Evolutionary conservation across 108 stramenopile genomes (phyloP).

Genomic region (Bacterosira constricta): DNA sequence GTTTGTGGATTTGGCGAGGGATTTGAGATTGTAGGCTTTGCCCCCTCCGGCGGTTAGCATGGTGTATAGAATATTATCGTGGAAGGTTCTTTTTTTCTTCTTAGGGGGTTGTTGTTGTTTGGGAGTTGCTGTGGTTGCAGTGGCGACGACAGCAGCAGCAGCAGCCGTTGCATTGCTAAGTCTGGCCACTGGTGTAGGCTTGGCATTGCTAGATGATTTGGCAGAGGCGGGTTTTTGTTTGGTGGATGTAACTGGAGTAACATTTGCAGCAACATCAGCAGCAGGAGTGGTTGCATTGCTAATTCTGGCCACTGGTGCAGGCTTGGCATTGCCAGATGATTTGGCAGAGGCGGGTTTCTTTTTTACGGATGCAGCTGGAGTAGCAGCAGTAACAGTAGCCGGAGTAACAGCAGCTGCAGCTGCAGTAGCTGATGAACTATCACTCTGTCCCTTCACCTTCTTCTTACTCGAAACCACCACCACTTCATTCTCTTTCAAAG

Average conservation of each 20-base stretch:
- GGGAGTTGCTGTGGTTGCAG: background rate
- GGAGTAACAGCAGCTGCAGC: no score
- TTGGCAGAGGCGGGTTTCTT: background rate
- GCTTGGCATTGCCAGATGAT: background rate
- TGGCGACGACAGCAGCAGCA: background rate
- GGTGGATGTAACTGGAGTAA: background rate
- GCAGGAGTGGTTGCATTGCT: background rate
- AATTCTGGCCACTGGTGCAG: no score
- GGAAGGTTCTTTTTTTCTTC: constrained; percentile 67
- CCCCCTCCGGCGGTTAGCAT: constrained; percentile 72
- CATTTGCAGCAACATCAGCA: no score
- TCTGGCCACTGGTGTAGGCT: no score
- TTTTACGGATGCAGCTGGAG: background rate
- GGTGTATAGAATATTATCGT: constrained; percentile 68
- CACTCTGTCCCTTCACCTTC: background rate
- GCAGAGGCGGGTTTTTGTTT: background rate
- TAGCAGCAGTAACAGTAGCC: background rate
- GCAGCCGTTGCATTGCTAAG: background rate
- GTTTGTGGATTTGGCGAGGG: constrained; percentile 59
- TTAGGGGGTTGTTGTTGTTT: background rate
- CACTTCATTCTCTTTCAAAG: background rate
- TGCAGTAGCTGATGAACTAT: no score
- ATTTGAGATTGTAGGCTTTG: constrained; percentile 73
- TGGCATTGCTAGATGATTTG: background rate
- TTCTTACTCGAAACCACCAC: background rate